These are phyloP conservation scores for Phylloporus scabripes DNA, from an alignment of 768 basidiomycete species.

Conservation along the genomic window DNA sequence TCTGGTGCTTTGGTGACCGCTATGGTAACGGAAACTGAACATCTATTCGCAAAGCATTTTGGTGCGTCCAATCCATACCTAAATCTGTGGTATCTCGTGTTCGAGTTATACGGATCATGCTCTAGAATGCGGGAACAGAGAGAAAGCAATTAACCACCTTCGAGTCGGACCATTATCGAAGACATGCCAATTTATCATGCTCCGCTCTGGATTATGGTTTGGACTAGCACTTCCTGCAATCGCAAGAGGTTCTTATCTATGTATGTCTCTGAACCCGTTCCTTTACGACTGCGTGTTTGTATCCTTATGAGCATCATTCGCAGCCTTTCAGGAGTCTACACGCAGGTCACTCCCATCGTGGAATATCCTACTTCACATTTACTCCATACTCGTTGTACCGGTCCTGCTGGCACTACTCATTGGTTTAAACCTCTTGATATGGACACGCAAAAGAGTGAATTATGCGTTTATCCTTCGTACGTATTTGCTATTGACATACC, in stretches of 20 bases:
- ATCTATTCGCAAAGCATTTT: slow-evolving; percentile 69
- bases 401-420: slow-evolving; percentile 71
- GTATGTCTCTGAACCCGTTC: slow-evolving; percentile 14
- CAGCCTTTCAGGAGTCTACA: slow-evolving; percentile 52
- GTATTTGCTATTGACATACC: slow-evolving; percentile 27
- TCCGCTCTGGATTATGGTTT: slow-evolving; percentile 65
- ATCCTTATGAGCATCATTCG: not conserved
- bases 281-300: not conserved
- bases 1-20: slow-evolving; percentile 53
- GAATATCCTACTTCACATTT: slow-evolving; percentile 71
- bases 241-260: slow-evolving; percentile 58
- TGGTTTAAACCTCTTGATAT: slow-evolving; percentile 75
- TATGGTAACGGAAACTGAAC: slow-evolving; percentile 73
- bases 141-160: slow-evolving; percentile 65
- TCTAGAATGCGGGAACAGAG: slow-evolving; percentile 64
- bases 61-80: slow-evolving; percentile 39
- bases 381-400: slow-evolving; percentile 69
- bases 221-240: slow-evolving; percentile 71
- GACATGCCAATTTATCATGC: slow-evolving; percentile 70
- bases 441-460: slow-evolving; percentile 75
- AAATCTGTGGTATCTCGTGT: not conserved
- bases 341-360: slow-evolving; percentile 56
- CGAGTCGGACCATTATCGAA: slow-evolving; percentile 47
- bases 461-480: slow-evolving; percentile 81
- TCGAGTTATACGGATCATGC: not conserved